Conservation (phyloP, 805 yeast species). For the Phaffomyces thermotolerans region DNA sequence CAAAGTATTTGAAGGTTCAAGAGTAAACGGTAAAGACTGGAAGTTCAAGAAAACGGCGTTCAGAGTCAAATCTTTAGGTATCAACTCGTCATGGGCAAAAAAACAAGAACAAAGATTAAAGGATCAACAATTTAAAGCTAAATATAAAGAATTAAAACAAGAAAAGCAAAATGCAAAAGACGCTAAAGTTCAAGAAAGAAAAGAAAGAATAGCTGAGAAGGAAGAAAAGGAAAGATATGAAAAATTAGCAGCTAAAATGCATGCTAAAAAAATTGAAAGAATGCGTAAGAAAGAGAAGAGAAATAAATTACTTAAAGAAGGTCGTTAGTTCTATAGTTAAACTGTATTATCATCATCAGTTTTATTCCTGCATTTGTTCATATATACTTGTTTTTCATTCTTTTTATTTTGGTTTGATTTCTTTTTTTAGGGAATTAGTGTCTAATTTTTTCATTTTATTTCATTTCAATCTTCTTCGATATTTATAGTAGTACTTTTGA, state of each 20-base stretch:
- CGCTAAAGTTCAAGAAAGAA: slow-evolving; percentile 46
- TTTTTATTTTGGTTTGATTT: neutral
- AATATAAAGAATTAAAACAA: slow-evolving; percentile 64
- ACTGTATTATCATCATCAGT: too few species aligned
- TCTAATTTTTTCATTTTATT: too few species aligned
- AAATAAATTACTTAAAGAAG: slow-evolving; percentile 82
- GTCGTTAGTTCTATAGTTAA: slow-evolving; percentile 39
- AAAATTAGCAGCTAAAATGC: slow-evolving; percentile 77
- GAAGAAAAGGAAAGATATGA: slow-evolving; percentile 89
- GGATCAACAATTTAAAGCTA: slow-evolving; percentile 60
- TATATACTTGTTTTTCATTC: neutral
- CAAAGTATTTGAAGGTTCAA: slow-evolving; percentile 12
- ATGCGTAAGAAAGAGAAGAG: slow-evolving; percentile 88
- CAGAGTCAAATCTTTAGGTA: slow-evolving; percentile 55
- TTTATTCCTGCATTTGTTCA: neutral
- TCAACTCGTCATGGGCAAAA: slow-evolving; percentile 54
- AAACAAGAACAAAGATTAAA: slow-evolving; percentile 60
- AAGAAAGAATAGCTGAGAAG: slow-evolving; percentile 67
- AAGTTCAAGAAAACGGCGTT: slow-evolving; percentile 61
- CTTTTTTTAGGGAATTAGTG: too few species aligned
- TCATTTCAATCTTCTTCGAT: too few species aligned
- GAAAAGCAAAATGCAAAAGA: slow-evolving; percentile 63
- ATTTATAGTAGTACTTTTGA: too few species aligned
- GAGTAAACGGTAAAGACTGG: slow-evolving; percentile 48
- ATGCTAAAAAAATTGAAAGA: slow-evolving; percentile 86